Percentiles rank a stretch among this genome's conserved stretches.
These are phyloP conservation scores for Cryptosporidium sp. DNA, from an alignment of 169 alveolate species.

Conservation along the genomic window DNA sequence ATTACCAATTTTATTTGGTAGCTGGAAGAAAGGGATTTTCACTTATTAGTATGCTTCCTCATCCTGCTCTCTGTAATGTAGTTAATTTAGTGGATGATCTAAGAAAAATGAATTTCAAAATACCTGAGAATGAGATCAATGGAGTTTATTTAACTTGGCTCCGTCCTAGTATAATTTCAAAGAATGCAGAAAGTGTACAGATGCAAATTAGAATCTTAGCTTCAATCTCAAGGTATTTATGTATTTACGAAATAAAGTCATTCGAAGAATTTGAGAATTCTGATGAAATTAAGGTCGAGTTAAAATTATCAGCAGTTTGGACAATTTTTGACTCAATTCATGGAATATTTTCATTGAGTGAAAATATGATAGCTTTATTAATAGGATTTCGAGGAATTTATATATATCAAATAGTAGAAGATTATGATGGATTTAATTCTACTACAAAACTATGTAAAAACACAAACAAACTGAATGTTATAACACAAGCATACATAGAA, in stretches of 20 bases:
- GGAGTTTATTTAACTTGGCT: slow-evolving; percentile 42
- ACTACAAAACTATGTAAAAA: slow-evolving; percentile 6
- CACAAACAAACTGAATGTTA: neutral
- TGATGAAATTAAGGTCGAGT: slow-evolving; percentile 21
- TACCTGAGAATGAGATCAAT: slow-evolving; percentile 1
- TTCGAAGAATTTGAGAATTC: slow-evolving; percentile 17
- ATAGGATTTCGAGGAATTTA: slow-evolving; percentile 35
- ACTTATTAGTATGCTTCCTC: slow-evolving; percentile 55
- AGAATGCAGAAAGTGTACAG: neutral
- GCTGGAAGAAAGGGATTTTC: slow-evolving; percentile 19
- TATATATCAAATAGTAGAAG: slow-evolving; percentile 46
- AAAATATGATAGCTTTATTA: slow-evolving; percentile 10
- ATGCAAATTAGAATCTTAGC: slow-evolving; percentile 3
- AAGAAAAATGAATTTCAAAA: neutral
- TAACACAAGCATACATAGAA: neutral
- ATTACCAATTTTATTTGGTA: slow-evolving; percentile 40
- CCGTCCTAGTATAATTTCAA: slow-evolving; percentile 36
- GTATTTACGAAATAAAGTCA: slow-evolving; percentile 19
- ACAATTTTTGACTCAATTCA: slow-evolving; percentile 20
- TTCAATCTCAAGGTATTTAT: slow-evolving; percentile 24
- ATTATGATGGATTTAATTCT: neutral
- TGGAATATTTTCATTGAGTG: slow-evolving; percentile 22
- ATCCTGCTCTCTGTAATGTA: slow-evolving; percentile 62
- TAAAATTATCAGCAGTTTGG: slow-evolving; percentile 19
- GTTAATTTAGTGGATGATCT: slow-evolving; percentile 36